Base-by-base conservation (phyloP, 768 basidiomycete genomes). In the Kwoniella bestiolae region DNA sequence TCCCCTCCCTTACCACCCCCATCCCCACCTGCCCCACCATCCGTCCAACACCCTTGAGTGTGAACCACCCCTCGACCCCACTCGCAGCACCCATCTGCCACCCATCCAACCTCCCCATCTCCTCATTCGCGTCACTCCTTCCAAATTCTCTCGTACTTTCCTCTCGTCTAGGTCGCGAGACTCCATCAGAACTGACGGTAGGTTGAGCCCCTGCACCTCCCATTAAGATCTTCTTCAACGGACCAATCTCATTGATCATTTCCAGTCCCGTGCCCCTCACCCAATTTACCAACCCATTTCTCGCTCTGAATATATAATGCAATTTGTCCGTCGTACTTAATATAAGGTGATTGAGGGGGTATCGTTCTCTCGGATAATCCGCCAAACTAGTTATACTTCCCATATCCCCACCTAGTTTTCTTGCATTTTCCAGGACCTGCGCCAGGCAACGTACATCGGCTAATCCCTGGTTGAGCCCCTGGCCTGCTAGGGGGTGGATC, bases 391-490 rank as follows among this genome's bases (percentile, higher is more conserved):
- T 92, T 75, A 86, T 85, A 3, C 89, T 60, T 88, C 95, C 96
- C 51, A 97, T 85, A 78, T 99, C 96, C 2, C 88, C 87, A 4
- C 95, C 95, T 1, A 83, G 79, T 12, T 74, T 69, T 21, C 90
- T 68, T 0, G 89, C 85, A 5, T 82, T 74, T 32, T 87, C 82
- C 38, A 97, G 86, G 69, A 87, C 87, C 51, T 85, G 83, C 0
- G 87, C 83, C 14, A 99, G 85, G 61, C 85, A 85, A 74, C 89
- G 85, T 2, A 89, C 91, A 78, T 99, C 95, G 1, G 84, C 89
- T 29, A 99, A 83, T n/a, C 95, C 96, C 76, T 95, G 83, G 79
- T 99, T 98, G 45, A 98, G 84, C 0, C 95, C 96, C 79, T 98
- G 95, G 2, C 96, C 96, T 0, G 94, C 95, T 28, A 98, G 86